These are phyloP conservation scores for Ophiognomonia clavigignenti-juglandacearum DNA, from an alignment of 2,329 filamentous ascomycete species.

Conservation along the genomic window DNA sequence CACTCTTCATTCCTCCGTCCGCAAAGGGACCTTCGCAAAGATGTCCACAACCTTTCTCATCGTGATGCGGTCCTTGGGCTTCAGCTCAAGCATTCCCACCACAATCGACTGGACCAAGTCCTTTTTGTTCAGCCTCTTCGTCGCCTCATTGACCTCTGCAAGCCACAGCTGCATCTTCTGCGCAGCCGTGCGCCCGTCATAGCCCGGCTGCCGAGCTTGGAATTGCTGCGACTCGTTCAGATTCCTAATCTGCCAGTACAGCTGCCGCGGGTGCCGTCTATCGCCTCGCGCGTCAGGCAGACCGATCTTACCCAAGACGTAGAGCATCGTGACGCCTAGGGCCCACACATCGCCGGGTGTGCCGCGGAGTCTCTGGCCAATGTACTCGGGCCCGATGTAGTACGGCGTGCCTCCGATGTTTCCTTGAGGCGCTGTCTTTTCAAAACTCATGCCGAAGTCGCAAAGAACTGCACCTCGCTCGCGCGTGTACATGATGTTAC, in stretches of 20 bases:
- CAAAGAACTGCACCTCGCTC: constrained; percentile 56
- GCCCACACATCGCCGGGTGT: constrained; percentile 56
- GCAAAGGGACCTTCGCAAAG: constrained; percentile 26
- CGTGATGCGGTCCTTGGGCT: constrained; percentile 47
- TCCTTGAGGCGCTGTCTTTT: constrained; percentile 34
- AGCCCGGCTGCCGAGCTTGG: constrained; percentile 20
- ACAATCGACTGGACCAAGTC: constrained; percentile 49
- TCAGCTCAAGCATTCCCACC: constrained; percentile 48
- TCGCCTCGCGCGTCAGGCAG: constrained; percentile 49
- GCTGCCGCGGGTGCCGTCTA: constrained; percentile 40
- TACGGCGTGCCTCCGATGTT: constrained; percentile 53
- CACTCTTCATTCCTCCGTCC: constrained; percentile 22
- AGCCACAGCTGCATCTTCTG: constrained; percentile 54
- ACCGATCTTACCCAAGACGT: constrained; percentile 49
- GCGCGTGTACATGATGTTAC: constrained; percentile 55
- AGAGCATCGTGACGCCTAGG: constrained; percentile 56
- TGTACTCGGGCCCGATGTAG: constrained; percentile 58
- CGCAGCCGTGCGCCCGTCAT: constrained; percentile 9
- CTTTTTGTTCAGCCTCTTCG: constrained; percentile 37
- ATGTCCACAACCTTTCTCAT: constrained; percentile 47
- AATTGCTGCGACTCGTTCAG: constrained; percentile 37
- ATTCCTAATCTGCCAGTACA: constrained; percentile 56
- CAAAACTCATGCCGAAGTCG: constrained; percentile 54
- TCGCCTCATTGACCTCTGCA: constrained; percentile 44
- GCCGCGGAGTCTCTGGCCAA: constrained; percentile 49